phyloP scores from a whole-genome alignment of 1,284 basidiomycete genomes.

The Psilocybe mexicana region DNA sequence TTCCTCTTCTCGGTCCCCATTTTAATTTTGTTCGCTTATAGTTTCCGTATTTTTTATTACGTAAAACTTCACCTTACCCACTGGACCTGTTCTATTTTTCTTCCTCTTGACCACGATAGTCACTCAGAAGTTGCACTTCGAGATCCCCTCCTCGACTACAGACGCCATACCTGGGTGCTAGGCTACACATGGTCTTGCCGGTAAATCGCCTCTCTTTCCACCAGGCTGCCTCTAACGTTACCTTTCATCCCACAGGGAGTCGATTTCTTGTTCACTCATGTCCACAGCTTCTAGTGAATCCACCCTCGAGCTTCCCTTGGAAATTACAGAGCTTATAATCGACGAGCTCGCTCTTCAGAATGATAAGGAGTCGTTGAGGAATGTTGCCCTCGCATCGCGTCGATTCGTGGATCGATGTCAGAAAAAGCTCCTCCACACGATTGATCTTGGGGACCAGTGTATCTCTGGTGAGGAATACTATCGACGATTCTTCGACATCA shows the following conservation, averaged over 20 bases:
- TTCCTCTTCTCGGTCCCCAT: not conserved
- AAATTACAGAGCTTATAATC: slow-evolving; percentile 23
- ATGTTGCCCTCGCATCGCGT: slow-evolving; percentile 15
- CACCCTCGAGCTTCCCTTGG: slow-evolving; percentile 21
- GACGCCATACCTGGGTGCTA: not conserved
- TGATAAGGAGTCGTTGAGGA: slow-evolving; percentile 18
- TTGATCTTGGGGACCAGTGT: slow-evolving; percentile 22
- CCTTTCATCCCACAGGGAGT: not conserved
- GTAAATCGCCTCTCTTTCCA: not conserved
- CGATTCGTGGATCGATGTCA: slow-evolving; percentile 19
- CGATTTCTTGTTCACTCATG: not conserved
- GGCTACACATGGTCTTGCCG: slow-evolving; percentile 3
- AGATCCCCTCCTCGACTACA: not conserved
- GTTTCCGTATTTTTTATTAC: not conserved
- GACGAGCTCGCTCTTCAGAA: slow-evolving; percentile 14
- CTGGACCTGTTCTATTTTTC: not conserved
- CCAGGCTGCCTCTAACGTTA: not conserved
- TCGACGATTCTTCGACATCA: slow-evolving; percentile 12
- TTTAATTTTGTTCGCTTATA: not conserved
- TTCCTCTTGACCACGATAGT: not conserved
- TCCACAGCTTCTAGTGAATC: not conserved
- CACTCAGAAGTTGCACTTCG: not conserved
- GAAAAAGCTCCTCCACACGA: slow-evolving; percentile 20
- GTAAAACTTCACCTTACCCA: not conserved
- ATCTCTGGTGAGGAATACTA: slow-evolving; percentile 23